Conservation (phyloP, 2,329 filamentous ascomycete genomes). For the Trichoderma atroviride region DNA sequence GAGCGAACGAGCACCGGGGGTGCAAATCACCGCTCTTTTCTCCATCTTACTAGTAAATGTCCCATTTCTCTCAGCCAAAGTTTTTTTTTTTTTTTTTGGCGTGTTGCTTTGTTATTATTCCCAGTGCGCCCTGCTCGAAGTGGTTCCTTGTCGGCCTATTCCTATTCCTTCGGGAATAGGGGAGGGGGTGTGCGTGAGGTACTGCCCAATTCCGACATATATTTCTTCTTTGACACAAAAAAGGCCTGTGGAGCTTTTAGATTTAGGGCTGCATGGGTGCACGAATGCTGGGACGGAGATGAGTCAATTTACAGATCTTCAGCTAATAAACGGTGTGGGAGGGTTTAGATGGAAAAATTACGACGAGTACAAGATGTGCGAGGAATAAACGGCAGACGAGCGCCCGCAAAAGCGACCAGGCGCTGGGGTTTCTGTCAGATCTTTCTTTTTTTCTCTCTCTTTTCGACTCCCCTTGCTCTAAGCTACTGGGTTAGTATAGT, state of each 20-base stretch:
- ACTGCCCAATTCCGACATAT: neutral
- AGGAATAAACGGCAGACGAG: slow-evolving; percentile 10
- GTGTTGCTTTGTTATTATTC: neutral
- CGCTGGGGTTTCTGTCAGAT: slow-evolving; percentile 10
- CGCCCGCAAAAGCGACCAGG: slow-evolving; percentile 16
- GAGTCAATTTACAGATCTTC: slow-evolving; percentile 21
- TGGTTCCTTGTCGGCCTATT: neutral
- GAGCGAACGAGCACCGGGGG: slow-evolving; percentile 16
- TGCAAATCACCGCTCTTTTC: slow-evolving; percentile 15
- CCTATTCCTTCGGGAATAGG: neutral
- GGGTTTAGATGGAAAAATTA: neutral
- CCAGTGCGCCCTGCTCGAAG: neutral
- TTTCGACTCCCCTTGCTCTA: neutral
- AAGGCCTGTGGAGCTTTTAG: slow-evolving; percentile 8
- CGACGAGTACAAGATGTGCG: neutral
- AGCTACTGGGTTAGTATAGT: too few species aligned
- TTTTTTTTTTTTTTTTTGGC: neutral
- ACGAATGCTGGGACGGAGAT: slow-evolving; percentile 6
- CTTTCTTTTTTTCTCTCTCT: neutral
- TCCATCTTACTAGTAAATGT: neutral
- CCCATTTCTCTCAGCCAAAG: neutral
- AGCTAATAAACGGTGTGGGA: neutral
- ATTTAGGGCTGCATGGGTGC: slow-evolving; percentile 25
- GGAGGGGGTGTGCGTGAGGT: neutral
- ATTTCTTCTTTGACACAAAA: neutral